Evolutionary conservation across 2,329 filamentous ascomycete species (phyloP), one percentile per base, ranked within the genome.

Genomic region (Diaporthe ilicicola): DNA sequence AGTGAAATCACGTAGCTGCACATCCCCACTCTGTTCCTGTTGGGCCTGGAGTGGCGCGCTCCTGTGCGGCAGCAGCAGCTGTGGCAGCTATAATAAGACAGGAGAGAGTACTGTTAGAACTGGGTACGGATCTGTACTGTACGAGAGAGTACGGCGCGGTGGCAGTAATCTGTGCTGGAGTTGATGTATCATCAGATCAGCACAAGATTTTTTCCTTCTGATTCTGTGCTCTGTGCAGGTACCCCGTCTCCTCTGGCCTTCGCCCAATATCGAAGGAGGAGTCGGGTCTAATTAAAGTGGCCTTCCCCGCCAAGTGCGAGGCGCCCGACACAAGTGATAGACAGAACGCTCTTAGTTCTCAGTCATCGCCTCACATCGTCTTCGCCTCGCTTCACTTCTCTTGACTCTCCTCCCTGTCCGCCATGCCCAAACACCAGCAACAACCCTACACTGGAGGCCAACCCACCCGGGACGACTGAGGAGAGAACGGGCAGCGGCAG

Each of bases 211-310:
- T 22, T 15, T 27, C 12, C 19, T 48, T 50, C 19, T 64, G 24
- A n/a, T 39, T 24, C 34, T 37, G 19, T 24, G 37, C 27, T n/a
- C 54, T 59, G 39, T 37, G 39, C 2, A 44, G 19, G 42, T 48
- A 48, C 59, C 24, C 29, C 10, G n/a, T 29, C 24, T 29, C 42
- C 34, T 13, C 17, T 3, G 7, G 42, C 42, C 29, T 24, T 50
- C 44, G 59, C 59, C 59, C 44, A 64, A 64, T 64, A 50, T 64
- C 59, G 59, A 50, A 64, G 59, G 59, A 64, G 59, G 42, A 50
- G 59, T 44, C 59, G 59, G 56, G 44, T 64, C 59, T 64, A 64
- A 64, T 64, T 64, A 50, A 64, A 64, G 50, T 29, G 42, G 50
- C 29, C 37, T 48, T 12, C 59, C 59, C 59, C 59, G 59, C 59